Conservation (phyloP, 2,329 filamentous ascomycete genomes). For the Amesomyces nigricolor region DNA sequence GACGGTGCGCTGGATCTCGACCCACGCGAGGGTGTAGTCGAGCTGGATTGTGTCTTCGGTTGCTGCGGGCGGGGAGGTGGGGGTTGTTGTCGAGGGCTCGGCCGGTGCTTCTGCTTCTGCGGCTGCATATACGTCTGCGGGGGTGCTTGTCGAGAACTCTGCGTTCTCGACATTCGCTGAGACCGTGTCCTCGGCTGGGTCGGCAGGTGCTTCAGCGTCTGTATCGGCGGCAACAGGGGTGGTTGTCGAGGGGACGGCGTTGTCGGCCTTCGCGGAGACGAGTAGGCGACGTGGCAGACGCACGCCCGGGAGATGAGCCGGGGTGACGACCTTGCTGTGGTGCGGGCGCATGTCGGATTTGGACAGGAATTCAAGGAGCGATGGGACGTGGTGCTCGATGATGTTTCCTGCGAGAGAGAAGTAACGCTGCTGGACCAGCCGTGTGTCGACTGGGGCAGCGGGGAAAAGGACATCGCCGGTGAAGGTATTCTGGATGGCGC, state of each 20-base stretch:
- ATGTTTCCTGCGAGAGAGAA: constrained; percentile 27
- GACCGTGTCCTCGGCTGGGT: not conserved
- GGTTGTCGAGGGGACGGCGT: not conserved
- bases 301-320: constrained; percentile 26
- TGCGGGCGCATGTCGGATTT: constrained; percentile 42
- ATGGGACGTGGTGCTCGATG: constrained; percentile 27
- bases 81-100: not conserved
- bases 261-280: not conserved
- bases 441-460: constrained; percentile 42
- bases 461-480: constrained; percentile 44
- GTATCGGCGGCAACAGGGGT: too few species aligned
- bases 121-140: too few species aligned
- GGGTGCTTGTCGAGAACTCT: not conserved
- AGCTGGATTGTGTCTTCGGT: constrained; percentile 15
- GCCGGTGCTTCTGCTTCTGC: too few species aligned
- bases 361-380: constrained; percentile 40
- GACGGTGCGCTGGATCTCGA: constrained; percentile 47
- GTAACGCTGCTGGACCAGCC: constrained; percentile 38
- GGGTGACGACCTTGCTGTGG: constrained; percentile 46
- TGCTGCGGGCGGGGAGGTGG: not conserved
- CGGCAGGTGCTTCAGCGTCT: too few species aligned
- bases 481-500: constrained; percentile 36
- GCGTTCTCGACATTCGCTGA: not conserved
- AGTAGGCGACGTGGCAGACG: constrained; percentile 22
- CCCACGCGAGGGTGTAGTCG: constrained; percentile 43